phyloP scores from a whole-genome alignment of 495 filamentous ascomycete genomes.

The Neurospora sp. region DNA sequence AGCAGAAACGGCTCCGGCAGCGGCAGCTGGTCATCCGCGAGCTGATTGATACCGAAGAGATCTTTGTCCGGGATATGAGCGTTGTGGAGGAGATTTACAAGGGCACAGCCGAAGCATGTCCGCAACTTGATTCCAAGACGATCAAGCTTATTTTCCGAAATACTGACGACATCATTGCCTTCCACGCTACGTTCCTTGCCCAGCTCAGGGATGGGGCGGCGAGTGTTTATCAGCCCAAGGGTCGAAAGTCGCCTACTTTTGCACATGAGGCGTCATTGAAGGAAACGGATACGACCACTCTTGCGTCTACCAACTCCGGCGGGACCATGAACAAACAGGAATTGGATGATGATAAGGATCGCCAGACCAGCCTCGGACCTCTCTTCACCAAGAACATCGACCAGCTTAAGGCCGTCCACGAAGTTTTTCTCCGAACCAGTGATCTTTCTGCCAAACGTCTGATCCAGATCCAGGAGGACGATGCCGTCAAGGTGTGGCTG shows the following conservation, averaged over 20 bases:
- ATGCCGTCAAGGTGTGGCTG: conserved; percentile 78
- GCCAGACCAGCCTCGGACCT: conserved; percentile 65
- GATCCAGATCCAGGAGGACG: conserved; percentile 57
- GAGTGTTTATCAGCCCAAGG: conserved; percentile 55
- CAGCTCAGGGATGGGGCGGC: conserved; percentile 67
- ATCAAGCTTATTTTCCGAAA: conserved; percentile 85
- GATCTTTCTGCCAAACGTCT: conserved; percentile 75
- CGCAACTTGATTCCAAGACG: conserved; percentile 71
- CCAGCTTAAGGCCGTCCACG: conserved; percentile 75
- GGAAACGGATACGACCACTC: conserved; percentile 25
- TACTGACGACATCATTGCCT: conserved; percentile 73
- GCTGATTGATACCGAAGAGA: conserved; percentile 80
- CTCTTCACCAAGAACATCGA: conserved; percentile 64
- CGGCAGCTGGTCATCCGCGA: conserved; percentile 79
- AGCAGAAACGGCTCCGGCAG: conserved; percentile 43
- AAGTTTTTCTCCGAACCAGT: conserved; percentile 78
- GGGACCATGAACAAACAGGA: conserved; percentile 21
- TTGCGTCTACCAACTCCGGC: conserved; percentile 17
- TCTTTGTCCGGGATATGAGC: conserved; percentile 86
- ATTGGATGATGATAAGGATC: conserved; percentile 50
- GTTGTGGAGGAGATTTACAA: conserved; percentile 95
- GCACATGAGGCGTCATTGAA: conserved; percentile 16
- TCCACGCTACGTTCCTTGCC: conserved; percentile 67
- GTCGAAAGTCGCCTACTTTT: conserved; percentile 29
- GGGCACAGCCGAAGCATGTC: conserved; percentile 75